phyloP scores from a whole-genome alignment of 495 filamentous ascomycete genomes.

The Xylaria grammica region DNA sequence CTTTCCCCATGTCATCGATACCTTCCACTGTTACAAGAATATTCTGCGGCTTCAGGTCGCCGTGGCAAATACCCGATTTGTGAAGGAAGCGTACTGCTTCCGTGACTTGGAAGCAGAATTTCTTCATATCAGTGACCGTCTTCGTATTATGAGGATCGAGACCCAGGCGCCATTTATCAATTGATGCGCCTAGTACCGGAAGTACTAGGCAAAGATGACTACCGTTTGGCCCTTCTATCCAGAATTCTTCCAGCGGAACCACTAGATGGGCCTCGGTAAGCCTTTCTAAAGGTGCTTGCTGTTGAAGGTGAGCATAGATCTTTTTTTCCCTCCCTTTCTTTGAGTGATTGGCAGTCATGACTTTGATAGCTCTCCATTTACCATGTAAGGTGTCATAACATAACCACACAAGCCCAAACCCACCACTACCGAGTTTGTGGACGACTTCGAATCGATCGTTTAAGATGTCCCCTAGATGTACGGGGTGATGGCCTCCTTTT shows the following conservation, averaged over 20 bases:
- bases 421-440: conserved; percentile 61
- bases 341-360: conserved; percentile 29
- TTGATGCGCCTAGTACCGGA: conserved; percentile 18
- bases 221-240: conserved; percentile 46
- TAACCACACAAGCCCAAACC: conserved; percentile 61
- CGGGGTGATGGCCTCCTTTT: conserved; percentile 49
- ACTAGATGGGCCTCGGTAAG: conserved; percentile 23
- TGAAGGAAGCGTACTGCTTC: not conserved
- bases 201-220: conserved; percentile 43
- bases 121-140: not conserved
- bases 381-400: conserved; percentile 47
- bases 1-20: not conserved
- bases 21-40: not conserved
- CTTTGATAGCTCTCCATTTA: conserved; percentile 37
- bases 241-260: conserved; percentile 40
- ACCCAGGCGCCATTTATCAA: too few relatives aligned
- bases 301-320: conserved; percentile 14
- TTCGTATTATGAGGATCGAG: too few relatives aligned
- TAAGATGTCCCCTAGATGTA: conserved; percentile 51
- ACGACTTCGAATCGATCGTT: conserved; percentile 50
- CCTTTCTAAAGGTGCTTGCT: not conserved
- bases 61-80: not conserved
- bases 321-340: conserved; percentile 13
- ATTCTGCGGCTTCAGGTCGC: not conserved
- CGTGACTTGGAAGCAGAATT: not conserved